Conservation (phyloP, 495 filamentous ascomycete species). For the Gamarada debralockiae region DNA sequence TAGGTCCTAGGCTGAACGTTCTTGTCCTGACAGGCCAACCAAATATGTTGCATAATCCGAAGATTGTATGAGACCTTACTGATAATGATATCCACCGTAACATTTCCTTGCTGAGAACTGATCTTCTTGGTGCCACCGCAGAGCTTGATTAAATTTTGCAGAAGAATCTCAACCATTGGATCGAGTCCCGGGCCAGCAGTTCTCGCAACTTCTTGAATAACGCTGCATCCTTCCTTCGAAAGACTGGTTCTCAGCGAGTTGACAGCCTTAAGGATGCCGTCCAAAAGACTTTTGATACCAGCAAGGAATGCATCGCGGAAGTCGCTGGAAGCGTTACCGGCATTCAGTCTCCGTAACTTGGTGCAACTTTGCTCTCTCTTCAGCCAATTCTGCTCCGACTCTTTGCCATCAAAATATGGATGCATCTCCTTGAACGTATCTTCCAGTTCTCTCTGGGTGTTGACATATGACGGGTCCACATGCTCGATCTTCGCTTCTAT, state of each 20-base stretch:
- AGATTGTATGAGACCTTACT: slow-evolving; percentile 70
- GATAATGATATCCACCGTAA: slow-evolving; percentile 71
- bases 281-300: slow-evolving; percentile 68
- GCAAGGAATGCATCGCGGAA: slow-evolving; percentile 65
- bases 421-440: slow-evolving; percentile 79
- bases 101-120: slow-evolving; percentile 71
- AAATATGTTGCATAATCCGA: slow-evolving; percentile 80
- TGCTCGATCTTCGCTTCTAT: slow-evolving; percentile 57
- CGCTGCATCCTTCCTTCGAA: slow-evolving; percentile 75
- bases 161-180: slow-evolving; percentile 81
- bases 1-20: slow-evolving; percentile 80
- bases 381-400: slow-evolving; percentile 88
- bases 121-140: slow-evolving; percentile 89
- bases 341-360: slow-evolving; percentile 71
- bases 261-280: slow-evolving; percentile 85
- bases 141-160: slow-evolving; percentile 86
- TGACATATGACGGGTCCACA: slow-evolving; percentile 76
- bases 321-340: slow-evolving; percentile 79
- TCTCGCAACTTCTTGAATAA: slow-evolving; percentile 82
- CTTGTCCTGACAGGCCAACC: slow-evolving; percentile 79
- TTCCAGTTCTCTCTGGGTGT: slow-evolving; percentile 77
- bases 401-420: slow-evolving; percentile 78
- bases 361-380: slow-evolving; percentile 73
- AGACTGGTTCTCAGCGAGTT: slow-evolving; percentile 86
- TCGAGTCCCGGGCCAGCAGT: slow-evolving; percentile 76